A percentile compares a stretch with the other conserved stretches of the same genome.
phyloP scores from a whole-genome alignment of 768 basidiomycete genomes.

The Pleurotus sapidus region DNA sequence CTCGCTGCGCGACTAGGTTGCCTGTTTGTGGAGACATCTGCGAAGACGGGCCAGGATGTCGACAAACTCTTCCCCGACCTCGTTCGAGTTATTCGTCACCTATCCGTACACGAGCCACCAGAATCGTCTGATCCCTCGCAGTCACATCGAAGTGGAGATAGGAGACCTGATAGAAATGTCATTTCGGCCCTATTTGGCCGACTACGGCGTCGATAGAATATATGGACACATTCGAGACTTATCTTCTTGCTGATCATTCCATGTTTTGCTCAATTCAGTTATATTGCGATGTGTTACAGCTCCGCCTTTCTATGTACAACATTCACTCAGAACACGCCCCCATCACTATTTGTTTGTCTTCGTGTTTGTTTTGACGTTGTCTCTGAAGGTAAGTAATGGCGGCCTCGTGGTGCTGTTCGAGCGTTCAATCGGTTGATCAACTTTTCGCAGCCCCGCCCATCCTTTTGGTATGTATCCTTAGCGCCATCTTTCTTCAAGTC shows the following conservation, averaged over 20 bases:
- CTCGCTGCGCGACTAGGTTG: slow-evolving; percentile 24
- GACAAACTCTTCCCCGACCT: slow-evolving; percentile 9
- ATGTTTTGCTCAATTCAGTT: slow-evolving; percentile 8
- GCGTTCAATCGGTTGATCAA: background rate
- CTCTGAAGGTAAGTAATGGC: background rate
- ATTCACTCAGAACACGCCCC: background rate
- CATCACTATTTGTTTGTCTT: slow-evolving; percentile 6
- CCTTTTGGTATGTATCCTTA: slow-evolving; percentile 1
- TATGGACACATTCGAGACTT: slow-evolving; percentile 5
- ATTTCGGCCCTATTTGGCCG: slow-evolving; percentile 8
- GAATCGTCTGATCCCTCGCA: background rate
- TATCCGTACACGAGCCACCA: background rate
- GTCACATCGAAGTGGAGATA: slow-evolving; percentile 8
- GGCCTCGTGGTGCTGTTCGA: background rate
- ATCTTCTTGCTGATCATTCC: slow-evolving; percentile 6
- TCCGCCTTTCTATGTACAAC: slow-evolving; percentile 4
- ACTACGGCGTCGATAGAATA: slow-evolving; percentile 7
- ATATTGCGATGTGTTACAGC: slow-evolving; percentile 7
- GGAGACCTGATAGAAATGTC: slow-evolving; percentile 8
- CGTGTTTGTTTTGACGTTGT: background rate
- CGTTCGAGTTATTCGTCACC: slow-evolving; percentile 5
- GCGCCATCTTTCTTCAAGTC: background rate
- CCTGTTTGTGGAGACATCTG: slow-evolving; percentile 25
- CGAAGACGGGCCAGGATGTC: slow-evolving; percentile 24
- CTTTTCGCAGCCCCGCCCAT: background rate